These are phyloP conservation scores for Athelia psychrophila DNA, from an alignment of 1,284 basidiomycete genomes.

Conservation along the genomic window DNA sequence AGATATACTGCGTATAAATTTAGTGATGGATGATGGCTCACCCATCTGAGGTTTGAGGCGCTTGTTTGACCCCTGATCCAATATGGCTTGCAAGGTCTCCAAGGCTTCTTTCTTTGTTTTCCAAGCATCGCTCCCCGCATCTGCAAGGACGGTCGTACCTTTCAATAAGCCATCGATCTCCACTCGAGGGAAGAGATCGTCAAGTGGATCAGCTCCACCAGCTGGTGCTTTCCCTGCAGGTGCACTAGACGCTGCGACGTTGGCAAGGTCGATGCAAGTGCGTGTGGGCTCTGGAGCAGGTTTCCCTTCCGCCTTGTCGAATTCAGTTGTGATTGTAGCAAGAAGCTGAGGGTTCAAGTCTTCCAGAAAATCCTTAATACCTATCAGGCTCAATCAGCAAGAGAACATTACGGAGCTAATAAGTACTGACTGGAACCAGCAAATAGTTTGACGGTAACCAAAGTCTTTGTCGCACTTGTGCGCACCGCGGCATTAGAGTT, in stretches of 20 bases:
- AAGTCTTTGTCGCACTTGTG: constrained; percentile 91
- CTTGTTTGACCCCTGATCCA: constrained; percentile 91
- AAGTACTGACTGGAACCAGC: constrained; percentile 79
- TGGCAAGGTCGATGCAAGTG: constrained; percentile 70
- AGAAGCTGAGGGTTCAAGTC: constrained; percentile 94
- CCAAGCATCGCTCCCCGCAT: constrained; percentile 92
- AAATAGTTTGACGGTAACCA: constrained; percentile 91
- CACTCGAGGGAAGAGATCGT: constrained; percentile 93
- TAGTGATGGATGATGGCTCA: constrained; percentile 31
- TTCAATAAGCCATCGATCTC: constrained; percentile 89
- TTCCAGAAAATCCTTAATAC: constrained; percentile 89
- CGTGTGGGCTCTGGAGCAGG: constrained; percentile 80
- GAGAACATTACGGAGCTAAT: background rate
- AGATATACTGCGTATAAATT: constrained; percentile 5
- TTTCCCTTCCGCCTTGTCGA: constrained; percentile 89
- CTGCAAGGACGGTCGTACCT: constrained; percentile 79
- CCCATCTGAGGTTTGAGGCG: constrained; percentile 91
- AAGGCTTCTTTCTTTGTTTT: constrained; percentile 96
- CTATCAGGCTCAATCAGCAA: constrained; percentile 33
- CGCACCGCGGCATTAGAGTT: constrained; percentile 95
- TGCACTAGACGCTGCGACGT: constrained; percentile 40
- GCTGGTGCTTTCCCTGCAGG: constrained; percentile 27
- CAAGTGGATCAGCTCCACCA: constrained; percentile 67
- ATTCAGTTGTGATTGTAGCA: constrained; percentile 89
- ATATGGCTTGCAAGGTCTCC: constrained; percentile 78